Conservation (phyloP, 768 basidiomycete genomes). For the Mycena chlorophos region DNA sequence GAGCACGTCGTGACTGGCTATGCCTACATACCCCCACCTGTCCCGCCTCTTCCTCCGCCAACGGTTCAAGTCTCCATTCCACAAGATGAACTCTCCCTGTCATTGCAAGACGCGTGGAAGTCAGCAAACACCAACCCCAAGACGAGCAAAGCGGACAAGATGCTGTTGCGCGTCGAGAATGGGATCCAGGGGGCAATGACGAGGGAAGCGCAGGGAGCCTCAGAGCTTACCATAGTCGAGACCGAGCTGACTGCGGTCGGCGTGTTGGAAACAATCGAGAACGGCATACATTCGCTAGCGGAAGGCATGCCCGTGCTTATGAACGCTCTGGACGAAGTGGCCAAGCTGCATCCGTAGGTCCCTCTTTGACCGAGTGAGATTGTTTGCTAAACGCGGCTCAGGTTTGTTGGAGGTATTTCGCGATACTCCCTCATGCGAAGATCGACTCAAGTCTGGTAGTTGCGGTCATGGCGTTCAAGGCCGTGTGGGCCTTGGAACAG, state of each 20-base stretch:
- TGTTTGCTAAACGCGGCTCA: not conserved
- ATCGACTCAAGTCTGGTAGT: conserved; percentile 34
- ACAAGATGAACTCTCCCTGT: conserved; percentile 14
- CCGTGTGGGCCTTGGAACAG: conserved; percentile 38
- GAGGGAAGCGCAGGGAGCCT: not conserved
- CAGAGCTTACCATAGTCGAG: conserved; percentile 3
- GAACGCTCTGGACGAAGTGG: conserved; percentile 28
- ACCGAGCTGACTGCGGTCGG: conserved; percentile 13
- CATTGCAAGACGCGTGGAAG: conserved; percentile 13
- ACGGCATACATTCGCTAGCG: conserved; percentile 11
- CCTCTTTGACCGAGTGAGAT: not conserved
- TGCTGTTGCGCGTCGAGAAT: conserved; percentile 6
- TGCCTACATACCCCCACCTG: conserved; percentile 28
- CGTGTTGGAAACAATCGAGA: conserved; percentile 15
- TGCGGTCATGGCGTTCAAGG: conserved; percentile 29
- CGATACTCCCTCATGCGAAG: conserved; percentile 24
- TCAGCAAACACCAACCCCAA: conserved; percentile 12
- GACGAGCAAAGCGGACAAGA: conserved; percentile 13
- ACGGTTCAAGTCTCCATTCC: conserved; percentile 20
- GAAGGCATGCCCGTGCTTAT: conserved; percentile 21
- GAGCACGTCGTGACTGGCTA: conserved; percentile 2
- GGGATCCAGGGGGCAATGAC: not conserved
- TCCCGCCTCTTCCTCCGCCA: conserved; percentile 29
- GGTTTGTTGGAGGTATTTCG: conserved; percentile 21
- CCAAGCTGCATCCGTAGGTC: conserved; percentile 28